A percentile compares a stretch with the other conserved stretches of the same genome.
phyloP scores from a whole-genome alignment of 495 filamentous ascomycete species.

The Beverwykella pulmonaria region DNA sequence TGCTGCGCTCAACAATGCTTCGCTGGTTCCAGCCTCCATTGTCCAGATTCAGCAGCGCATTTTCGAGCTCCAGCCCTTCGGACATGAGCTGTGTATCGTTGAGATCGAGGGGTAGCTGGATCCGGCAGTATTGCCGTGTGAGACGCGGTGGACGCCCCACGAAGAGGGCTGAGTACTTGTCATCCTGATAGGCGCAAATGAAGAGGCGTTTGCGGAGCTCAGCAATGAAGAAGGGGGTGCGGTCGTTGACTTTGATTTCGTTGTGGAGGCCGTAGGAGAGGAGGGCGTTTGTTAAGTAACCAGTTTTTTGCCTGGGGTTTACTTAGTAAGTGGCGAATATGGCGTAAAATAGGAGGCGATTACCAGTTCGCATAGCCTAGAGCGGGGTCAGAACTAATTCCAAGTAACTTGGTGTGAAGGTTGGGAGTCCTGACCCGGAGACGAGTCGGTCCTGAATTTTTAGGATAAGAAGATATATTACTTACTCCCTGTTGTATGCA shows the following conservation, averaged over 20 bases:
- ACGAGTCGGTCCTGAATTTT: no score
- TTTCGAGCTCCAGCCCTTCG: conserved; percentile 50
- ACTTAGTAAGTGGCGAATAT: conserved; percentile 23
- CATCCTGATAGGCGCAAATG: conserved; percentile 54
- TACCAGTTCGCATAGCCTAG: background rate
- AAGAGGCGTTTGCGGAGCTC: conserved; percentile 59
- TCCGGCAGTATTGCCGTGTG: conserved; percentile 57
- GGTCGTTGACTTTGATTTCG: conserved; percentile 49
- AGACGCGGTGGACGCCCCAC: conserved; percentile 61
- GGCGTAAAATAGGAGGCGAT: background rate
- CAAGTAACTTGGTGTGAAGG: background rate
- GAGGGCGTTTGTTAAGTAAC: conserved; percentile 55
- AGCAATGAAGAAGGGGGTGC: conserved; percentile 56
- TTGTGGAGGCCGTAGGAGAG: conserved; percentile 63
- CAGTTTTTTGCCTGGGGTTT: conserved; percentile 40
- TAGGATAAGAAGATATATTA: background rate
- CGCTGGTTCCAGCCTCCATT: conserved; percentile 58
- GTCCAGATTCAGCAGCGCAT: conserved; percentile 53
- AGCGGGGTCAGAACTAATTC: background rate
- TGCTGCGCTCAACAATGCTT: conserved; percentile 47
- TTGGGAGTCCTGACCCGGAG: no score
- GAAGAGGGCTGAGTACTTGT: conserved; percentile 58
- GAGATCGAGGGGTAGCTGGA: conserved; percentile 62
- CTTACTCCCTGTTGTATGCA: conserved; percentile 28
- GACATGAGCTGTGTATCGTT: conserved; percentile 55